Base-by-base conservation (phyloP, 169 alveolate species). In the Plasmodium ovale region DNA sequence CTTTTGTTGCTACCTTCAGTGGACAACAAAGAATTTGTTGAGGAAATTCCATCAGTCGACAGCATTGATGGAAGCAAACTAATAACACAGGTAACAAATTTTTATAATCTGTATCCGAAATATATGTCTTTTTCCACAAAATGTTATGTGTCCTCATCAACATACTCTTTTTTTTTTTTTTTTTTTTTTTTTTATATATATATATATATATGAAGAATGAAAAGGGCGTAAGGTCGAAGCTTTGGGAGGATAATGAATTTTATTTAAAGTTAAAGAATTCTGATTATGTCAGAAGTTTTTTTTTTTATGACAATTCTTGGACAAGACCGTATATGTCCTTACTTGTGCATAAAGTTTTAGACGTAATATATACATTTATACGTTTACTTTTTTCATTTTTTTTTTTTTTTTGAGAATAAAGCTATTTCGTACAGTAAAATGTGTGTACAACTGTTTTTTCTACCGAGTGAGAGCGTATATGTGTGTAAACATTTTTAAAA, bases 241-340 rank as follows among this genome's bases (percentile, higher is more conserved):
- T 79, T 47, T 79, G 89, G 89, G 89, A 79, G 51, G 89, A 79
- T 54, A 64, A 51, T 29, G 89, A 79, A 79, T 79, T 79, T 64
- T 79, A 79, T 44, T 64, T 54, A 25, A 79, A 79, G 44, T 25
- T 79, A 67, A 79, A 79, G 64, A 42, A 79, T 67, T 29, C 89
- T 2, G 77, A 79, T 37, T 64, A 60, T 39, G 56, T 79, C n/a
- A 79, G 89, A 54, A 79, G 89, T 56, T 79, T 79, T 79, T 79
- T 16, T 35, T 79, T 79, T 62, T 79, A 79, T 35, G 89, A 79
- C 70, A 79, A 64, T 49, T 56, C 89, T 21, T 79, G 89, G 89
- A 79, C 77, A 35, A 47, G 89, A 25, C 89, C 89, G n/a, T 79
- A 58, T 56, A 79, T 79, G 89, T 62, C 89, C 25, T 47, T 79